These are phyloP conservation scores for Psilocybe mexicana DNA, from an alignment of 1,284 basidiomycete species.

Conservation along the genomic window DNA sequence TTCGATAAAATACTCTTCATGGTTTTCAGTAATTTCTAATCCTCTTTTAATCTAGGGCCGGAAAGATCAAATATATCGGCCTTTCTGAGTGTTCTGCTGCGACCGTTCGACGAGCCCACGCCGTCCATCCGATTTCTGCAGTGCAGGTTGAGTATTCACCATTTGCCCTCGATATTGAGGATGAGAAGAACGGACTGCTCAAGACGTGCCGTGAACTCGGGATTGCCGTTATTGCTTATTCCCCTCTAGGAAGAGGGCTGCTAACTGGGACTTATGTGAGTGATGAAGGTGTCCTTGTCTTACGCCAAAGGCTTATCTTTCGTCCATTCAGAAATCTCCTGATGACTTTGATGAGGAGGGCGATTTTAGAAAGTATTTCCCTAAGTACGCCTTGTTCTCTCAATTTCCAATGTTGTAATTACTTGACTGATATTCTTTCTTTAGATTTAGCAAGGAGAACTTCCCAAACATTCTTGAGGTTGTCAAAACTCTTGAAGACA, in stretches of 20 bases:
- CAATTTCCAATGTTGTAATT: too few species aligned
- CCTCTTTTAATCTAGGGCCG: conserved; percentile 34
- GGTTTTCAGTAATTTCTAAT: neutral
- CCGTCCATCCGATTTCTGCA: conserved; percentile 60
- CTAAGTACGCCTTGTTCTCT: too few species aligned
- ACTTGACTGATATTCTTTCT: neutral
- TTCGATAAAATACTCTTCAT: neutral
- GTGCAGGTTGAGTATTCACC: conserved; percentile 68
- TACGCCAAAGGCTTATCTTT: neutral
- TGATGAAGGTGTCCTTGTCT: neutral
- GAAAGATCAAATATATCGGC: conserved; percentile 61
- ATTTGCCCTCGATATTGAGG: conserved; percentile 54
- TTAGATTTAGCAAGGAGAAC: conserved; percentile 45
- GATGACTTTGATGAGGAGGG: conserved; percentile 30
- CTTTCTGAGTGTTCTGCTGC: conserved; percentile 59
- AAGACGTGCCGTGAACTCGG: conserved; percentile 53
- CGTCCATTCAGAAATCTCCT: conserved; percentile 34
- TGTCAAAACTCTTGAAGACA: conserved; percentile 42
- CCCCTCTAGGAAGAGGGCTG: conserved; percentile 62
- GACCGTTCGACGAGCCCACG: conserved; percentile 63
- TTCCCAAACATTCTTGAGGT: conserved; percentile 58
- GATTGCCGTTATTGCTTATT: conserved; percentile 57
- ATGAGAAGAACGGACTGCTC: conserved; percentile 45
- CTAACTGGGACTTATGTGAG: conserved; percentile 52
- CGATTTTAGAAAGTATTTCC: too few species aligned